Evolutionary conservation across 257 asterid genomes (phyloP).

Genomic region (Leonotis leonurus): DNA sequence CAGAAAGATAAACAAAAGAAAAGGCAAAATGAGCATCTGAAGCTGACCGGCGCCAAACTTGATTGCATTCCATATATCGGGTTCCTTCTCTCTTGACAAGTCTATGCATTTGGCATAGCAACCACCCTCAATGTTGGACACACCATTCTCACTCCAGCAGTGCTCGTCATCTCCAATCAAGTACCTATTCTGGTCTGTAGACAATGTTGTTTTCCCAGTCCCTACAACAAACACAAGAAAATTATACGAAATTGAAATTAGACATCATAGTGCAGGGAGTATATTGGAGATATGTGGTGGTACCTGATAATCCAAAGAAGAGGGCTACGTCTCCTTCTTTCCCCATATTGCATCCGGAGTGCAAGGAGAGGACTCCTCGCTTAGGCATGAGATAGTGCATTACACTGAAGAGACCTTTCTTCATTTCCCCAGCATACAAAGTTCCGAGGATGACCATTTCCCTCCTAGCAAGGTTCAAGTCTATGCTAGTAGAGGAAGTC

Average conservation of each 20-base stretch:
- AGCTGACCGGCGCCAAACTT: conserved; percentile 75
- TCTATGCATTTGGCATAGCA: conserved; percentile 96
- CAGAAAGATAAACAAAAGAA: too few species aligned
- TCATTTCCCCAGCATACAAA: conserved; percentile 96
- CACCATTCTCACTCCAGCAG: conserved; percentile 91
- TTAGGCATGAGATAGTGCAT: conserved; percentile 99
- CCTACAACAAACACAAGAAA: conserved; percentile 30
- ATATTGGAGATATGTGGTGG: too few species aligned
- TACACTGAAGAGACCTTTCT: conserved; percentile 82
- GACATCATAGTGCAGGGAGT: too few species aligned
- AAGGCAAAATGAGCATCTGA: not conserved
- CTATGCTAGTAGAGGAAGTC: conserved; percentile 97
- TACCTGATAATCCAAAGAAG: conserved; percentile 92
- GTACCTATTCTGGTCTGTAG: conserved; percentile 81
- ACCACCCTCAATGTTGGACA: conserved; percentile 92
- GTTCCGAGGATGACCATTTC: conserved; percentile 98
- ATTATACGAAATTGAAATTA: not conserved
- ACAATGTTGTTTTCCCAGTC: conserved; percentile 87
- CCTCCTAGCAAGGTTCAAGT: conserved; percentile 71
- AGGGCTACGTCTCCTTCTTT: conserved; percentile 89
- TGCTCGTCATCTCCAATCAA: conserved; percentile 97
- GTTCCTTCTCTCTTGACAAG: conserved; percentile 81
- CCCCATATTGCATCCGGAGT: conserved; percentile 91
- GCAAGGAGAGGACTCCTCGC: conserved; percentile 80
- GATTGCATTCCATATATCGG: conserved; percentile 95